phyloP scores from a whole-genome alignment of 1,284 basidiomycete genomes.

The Agroathelia rolfsii region DNA sequence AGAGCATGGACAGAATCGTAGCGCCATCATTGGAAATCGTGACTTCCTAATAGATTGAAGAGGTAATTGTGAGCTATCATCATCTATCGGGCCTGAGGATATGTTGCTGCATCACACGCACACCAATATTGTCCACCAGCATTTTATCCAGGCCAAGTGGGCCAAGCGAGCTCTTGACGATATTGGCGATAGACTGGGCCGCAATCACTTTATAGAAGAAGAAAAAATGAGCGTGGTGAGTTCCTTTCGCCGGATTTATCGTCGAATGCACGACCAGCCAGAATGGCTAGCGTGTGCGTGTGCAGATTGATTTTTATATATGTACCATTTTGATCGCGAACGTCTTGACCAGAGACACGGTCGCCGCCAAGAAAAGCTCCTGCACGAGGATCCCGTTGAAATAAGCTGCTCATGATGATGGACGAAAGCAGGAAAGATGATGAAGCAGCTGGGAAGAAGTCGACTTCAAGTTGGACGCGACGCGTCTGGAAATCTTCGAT shows the following conservation, averaged over 20 bases:
- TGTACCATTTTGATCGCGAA: constrained; percentile 92
- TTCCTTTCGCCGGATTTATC: neutral
- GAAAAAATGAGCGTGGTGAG: constrained; percentile 8
- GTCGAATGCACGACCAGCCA: no score
- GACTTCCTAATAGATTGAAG: constrained; percentile 81
- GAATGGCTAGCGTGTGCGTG: no score
- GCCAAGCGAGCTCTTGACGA: constrained; percentile 93
- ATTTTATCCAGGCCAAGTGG: constrained; percentile 96
- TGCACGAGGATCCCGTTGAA: constrained; percentile 78
- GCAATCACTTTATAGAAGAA: constrained; percentile 64
- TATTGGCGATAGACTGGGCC: constrained; percentile 94
- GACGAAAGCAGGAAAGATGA: no score
- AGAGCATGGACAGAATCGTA: constrained; percentile 88
- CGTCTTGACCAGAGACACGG: constrained; percentile 89
- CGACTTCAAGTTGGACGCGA: no score
- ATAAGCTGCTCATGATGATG: no score
- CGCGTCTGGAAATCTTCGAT: no score
- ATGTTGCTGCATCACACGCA: constrained; percentile 27
- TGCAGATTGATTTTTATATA: no score
- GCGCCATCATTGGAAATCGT: constrained; percentile 99
- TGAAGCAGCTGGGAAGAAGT: no score
- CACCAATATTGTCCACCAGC: constrained; percentile 98
- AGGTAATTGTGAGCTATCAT: constrained; percentile 10
- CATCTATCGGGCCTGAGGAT: constrained; percentile 7
- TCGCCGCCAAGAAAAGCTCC: constrained; percentile 92